Base-by-base conservation (phyloP, 1,284 basidiomycete genomes). In the Cryptococcus amylolentus region DNA sequence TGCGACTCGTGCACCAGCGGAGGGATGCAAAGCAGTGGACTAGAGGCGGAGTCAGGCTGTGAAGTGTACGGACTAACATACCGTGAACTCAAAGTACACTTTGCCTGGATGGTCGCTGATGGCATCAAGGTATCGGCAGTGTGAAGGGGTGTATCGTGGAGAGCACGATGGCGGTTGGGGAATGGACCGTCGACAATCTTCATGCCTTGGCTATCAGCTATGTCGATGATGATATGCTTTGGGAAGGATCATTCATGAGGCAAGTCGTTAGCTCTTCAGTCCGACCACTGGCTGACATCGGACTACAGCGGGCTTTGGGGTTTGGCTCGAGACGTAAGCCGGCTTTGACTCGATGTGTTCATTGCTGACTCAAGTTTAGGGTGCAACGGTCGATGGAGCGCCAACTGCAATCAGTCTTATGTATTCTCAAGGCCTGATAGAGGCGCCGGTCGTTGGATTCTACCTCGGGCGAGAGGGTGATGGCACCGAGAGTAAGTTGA, bases 401-500 rank as follows among this genome's bases (percentile, higher is more conserved):
- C 43, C 54, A 9, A 56, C 58, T 7, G 50, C 56, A 2, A 37
- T 62, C 48, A 45, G 53, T 16, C 8, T 50, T 27, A 38, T 62
- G 35, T 51, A 37, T 18, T 28, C 53, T 10, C 27, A 27, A n/a
- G 37, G 42, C 2, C 18, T 53, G 18, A 58, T 62, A n/a, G 23
- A 35, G 3, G 39, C 51, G 2, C 47, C 56, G 2, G 50, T 42
- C 23, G 51, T 62, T n/a, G 60, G 60, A 2, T 58, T 62, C 41
- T 56, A 56, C 37, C 54, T 62, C 14, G 49, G 45, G n/a, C 40
- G 60, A 20, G 46, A 56, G 12, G 54, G 46, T 35, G 54, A 48
- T n/a, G 42, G 40, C 4, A 56, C 50, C 48, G 39, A 42, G 31
- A 38, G 26, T 57, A 9, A 38, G 41, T 18, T 37, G 35, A 35